These are phyloP conservation scores for Quercus suber DNA, from an alignment of 306 rosid species.

Conservation along the genomic window DNA sequence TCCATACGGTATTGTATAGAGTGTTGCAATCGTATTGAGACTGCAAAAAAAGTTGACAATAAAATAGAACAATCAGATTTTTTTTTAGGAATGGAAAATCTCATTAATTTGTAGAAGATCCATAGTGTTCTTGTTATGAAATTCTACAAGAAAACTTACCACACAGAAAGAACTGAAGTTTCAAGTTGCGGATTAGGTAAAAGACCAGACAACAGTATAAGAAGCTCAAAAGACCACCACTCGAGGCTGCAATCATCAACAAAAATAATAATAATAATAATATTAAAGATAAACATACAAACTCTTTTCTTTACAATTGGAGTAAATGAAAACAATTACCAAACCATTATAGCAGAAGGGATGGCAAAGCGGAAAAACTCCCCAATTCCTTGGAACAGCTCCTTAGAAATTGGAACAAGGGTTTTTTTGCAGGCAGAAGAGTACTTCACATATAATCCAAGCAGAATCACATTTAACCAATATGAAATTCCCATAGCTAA, in stretches of 20 bases:
- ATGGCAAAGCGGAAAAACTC: conserved; percentile 60
- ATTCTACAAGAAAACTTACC: conserved; percentile 30
- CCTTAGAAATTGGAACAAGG: conserved; percentile 48
- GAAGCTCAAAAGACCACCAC: conserved; percentile 75
- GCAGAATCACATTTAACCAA: conserved; percentile 66
- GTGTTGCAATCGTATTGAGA: conserved; percentile 48
- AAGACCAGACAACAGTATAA: conserved; percentile 60
- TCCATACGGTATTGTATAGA: conserved; percentile 60
- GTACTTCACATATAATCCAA: conserved; percentile 47
- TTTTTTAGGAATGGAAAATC: neutral
- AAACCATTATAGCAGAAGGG: conserved; percentile 76
- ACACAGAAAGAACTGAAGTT: conserved; percentile 73
- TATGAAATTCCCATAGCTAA: conserved; percentile 59
- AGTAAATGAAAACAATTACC: conserved; percentile 32
- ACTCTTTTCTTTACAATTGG: neutral
- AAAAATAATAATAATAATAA: neutral
- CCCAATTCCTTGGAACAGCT: conserved; percentile 48
- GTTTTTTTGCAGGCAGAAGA: conserved; percentile 50
- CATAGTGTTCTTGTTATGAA: neutral
- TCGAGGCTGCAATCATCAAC: conserved; percentile 38
- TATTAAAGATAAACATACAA: neutral
- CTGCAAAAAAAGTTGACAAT: conserved; percentile 32
- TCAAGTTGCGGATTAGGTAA: conserved; percentile 82
- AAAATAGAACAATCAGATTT: conserved; percentile 4
- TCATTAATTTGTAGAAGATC: neutral